Conservation (phyloP, 2,329 filamentous ascomycete genomes). For the Cercospora berteroae region DNA sequence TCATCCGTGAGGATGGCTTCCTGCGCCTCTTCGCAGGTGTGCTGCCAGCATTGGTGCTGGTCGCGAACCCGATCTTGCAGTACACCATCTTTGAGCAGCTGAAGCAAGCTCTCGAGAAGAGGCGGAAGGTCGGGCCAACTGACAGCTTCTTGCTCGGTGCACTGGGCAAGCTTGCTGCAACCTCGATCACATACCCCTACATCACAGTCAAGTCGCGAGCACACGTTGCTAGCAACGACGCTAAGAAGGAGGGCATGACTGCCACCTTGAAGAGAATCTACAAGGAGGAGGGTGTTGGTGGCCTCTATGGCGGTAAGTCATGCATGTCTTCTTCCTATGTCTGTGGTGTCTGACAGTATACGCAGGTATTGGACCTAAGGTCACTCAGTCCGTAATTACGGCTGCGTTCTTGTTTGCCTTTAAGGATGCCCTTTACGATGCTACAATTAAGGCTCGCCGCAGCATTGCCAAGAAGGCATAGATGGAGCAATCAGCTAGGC, state of each 20-base stretch:
- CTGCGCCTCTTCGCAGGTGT: constrained; percentile 87
- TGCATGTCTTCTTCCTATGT: not conserved
- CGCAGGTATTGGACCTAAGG: constrained; percentile 87
- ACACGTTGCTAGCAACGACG: constrained; percentile 78
- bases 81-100: constrained; percentile 99
- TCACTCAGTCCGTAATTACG: constrained; percentile 94
- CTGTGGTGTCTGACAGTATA: not conserved
- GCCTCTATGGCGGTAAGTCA: constrained; percentile 84
- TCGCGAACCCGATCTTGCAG: constrained; percentile 97
- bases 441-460: constrained; percentile 65
- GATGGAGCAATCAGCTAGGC: not conserved
- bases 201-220: constrained; percentile 98
- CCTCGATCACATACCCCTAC: constrained; percentile 92
- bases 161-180: constrained; percentile 90
- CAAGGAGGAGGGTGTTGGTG: constrained; percentile 83
- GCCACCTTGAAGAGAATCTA: constrained; percentile 76
- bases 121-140: constrained; percentile 72
- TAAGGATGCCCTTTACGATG: constrained; percentile 92
- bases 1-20: constrained; percentile 81
- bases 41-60: constrained; percentile 84
- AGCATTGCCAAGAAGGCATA: constrained; percentile 26
- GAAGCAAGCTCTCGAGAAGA: constrained; percentile 84
- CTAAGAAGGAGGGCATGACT: constrained; percentile 77
- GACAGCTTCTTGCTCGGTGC: constrained; percentile 90
- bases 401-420: constrained; percentile 96